These are phyloP conservation scores for Helicocarpus griseus DNA, from an alignment of 2,329 filamentous ascomycete genomes.

Conservation along the genomic window DNA sequence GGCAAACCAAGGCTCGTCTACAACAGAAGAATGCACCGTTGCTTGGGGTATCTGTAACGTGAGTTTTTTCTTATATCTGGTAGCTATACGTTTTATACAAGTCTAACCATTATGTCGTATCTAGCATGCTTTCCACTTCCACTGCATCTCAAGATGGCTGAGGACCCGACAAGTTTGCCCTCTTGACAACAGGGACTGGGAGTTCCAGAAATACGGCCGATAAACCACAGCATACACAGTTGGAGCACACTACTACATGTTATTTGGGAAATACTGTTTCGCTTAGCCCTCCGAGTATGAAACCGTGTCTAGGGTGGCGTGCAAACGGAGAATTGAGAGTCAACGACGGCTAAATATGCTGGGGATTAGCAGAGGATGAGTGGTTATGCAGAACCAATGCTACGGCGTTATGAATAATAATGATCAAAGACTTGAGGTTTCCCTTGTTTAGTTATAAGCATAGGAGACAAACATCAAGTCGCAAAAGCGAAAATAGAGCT, in stretches of 20 bases:
- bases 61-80: constrained; percentile 30
- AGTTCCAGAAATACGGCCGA: constrained; percentile 96
- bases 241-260: not conserved
- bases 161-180: constrained; percentile 99
- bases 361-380: too few relatives aligned
- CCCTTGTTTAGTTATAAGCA: not conserved
- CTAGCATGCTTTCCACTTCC: constrained; percentile 98
- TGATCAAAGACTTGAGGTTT: not conserved
- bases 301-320: not conserved
- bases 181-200: constrained; percentile 96
- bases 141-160: constrained; percentile 97
- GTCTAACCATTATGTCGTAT: constrained; percentile 3
- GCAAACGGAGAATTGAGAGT: too few relatives aligned
- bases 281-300: not conserved
- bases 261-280: not conserved
- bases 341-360: too few relatives aligned
- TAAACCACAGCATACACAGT: constrained; percentile 25
- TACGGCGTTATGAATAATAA: not conserved
- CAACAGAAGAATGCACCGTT: constrained; percentile 95
- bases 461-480: not conserved
- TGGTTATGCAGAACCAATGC: not conserved
- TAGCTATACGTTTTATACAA: constrained; percentile 1
- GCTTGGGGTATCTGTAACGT: constrained; percentile 99
- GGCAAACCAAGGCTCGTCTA: constrained; percentile 94
- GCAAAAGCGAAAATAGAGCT: too few relatives aligned